Conservation (phyloP, 2,329 filamentous ascomycete species). For the Botrytis elliptica region DNA sequence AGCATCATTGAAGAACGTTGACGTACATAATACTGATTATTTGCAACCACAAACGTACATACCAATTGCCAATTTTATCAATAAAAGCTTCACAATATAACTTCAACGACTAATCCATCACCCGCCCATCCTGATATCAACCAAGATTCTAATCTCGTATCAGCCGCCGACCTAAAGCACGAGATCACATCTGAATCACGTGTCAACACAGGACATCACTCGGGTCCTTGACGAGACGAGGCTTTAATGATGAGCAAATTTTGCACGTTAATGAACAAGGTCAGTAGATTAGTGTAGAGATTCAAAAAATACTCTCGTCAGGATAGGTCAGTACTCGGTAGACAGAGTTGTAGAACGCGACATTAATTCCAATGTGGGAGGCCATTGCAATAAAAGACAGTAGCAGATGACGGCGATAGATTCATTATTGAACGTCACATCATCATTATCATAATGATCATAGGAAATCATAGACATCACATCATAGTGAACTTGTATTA, state of each 20-base stretch:
- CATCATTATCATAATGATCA: neutral
- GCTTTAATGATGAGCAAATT: neutral
- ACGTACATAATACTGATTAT: neutral
- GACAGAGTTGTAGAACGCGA: no score
- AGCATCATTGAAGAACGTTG: neutral
- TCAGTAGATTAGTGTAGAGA: neutral
- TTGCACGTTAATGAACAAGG: neutral
- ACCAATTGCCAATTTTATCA: neutral
- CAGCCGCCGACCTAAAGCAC: neutral
- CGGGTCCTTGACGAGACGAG: neutral
- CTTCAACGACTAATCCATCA: neutral
- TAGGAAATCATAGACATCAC: neutral
- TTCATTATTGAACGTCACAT: neutral
- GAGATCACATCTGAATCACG: slow-evolving; percentile 13
- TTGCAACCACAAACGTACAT: neutral
- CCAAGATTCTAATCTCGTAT: neutral
- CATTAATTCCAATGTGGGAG: neutral
- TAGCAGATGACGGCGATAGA: no score
- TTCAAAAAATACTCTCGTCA: no score
- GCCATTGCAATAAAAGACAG: neutral
- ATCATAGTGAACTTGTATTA: neutral
- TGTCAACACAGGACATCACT: neutral
- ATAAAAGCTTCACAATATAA: neutral
- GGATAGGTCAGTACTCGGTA: neutral
- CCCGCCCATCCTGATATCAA: neutral